Conservation (phyloP, 768 basidiomycete species). For the Lactifluus piperatus region DNA sequence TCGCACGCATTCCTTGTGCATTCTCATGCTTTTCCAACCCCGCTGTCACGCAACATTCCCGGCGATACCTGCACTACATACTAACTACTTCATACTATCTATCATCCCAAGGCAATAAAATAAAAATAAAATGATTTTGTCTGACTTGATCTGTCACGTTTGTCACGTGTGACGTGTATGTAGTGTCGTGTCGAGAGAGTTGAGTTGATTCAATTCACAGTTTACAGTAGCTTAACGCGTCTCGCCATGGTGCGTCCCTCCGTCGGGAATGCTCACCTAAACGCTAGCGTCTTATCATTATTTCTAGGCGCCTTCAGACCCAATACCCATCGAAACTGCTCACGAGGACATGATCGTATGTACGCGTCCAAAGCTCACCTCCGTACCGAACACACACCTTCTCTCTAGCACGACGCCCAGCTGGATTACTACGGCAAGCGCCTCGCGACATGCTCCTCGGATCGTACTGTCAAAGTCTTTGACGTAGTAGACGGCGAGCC, state of each 20-base stretch:
- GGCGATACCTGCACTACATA: conserved; percentile 15
- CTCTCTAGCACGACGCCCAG: conserved; percentile 85
- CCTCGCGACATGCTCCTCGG: conserved; percentile 93
- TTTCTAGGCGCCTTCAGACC: conserved; percentile 37
- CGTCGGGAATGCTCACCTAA: background rate
- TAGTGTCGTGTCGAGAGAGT: too few relatives aligned
- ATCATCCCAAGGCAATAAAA: background rate
- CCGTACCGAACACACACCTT: background rate
- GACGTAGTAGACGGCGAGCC: conserved; percentile 87
- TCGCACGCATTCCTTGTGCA: background rate
- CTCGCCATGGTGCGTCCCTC: conserved; percentile 10
- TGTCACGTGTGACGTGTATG: too few relatives aligned
- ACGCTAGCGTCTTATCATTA: background rate
- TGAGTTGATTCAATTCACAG: too few relatives aligned
- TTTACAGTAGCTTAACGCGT: too few relatives aligned
- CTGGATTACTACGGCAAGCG: conserved; percentile 97
- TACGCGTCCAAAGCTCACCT: conserved; percentile 34
- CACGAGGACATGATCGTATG: conserved; percentile 99
- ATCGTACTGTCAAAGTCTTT: conserved; percentile 91
- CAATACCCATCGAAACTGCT: conserved; percentile 84
- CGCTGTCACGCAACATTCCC: conserved; percentile 5
- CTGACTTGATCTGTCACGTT: too few relatives aligned
- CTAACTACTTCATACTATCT: conserved; percentile 11
- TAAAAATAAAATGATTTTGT: conserved; percentile 30
- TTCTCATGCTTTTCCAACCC: background rate